Evolutionary conservation across 805 yeast genomes (phyloP), one percentile per base, ranked within the genome.

Genomic region (Nakazawaea pomicola): DNA sequence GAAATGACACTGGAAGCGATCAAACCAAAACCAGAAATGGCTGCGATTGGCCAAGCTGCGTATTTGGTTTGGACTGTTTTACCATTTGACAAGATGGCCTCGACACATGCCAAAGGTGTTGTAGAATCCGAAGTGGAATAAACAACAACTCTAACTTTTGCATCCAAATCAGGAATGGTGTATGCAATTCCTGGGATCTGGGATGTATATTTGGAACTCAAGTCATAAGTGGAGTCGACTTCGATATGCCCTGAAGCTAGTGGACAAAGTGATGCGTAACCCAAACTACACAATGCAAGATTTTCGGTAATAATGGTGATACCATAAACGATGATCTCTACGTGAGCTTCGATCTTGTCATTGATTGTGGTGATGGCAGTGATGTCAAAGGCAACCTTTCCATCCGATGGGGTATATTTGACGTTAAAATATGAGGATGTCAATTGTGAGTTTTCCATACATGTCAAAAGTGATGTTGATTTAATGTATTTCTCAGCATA

Each of bases 41-140:
- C 90, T 4, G 96, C 98, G 50, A 93, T 83, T 8, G 95, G 95
- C 99, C 99, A 91, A 4, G 95, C 76, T 3, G 93, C 96, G 50
- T 83, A 89, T 52, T 78, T 79, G 19, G 96, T 87, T 62, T 89
- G 95, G 20, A 93, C 99, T 1, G 98, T 90, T 55, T 85, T 89
- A 44, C 93, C 96, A 61, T 93, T 93, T 17, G 84, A 64, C 42
- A 93, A 68, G 11, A 77, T 69, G 0, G 97, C 97, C 57, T 84
- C 87, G 11, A 93, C 95, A 73, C 99, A 93, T 3, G 98, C 99
- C 44, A 90, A 66, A 3, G 81, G 72, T 6, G 63, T 60, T 17
- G 51, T 37, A 5, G 73, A 65, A 53, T 75, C 78, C 36, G 64
- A 62, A 12, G 62, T 54, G 24, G 75, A 58, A 57, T 79, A 78